A percentile compares a stretch with the other conserved stretches of the same genome.
Conservation (phyloP, 805 yeast genomes). For the Teunomyces panamensis region DNA sequence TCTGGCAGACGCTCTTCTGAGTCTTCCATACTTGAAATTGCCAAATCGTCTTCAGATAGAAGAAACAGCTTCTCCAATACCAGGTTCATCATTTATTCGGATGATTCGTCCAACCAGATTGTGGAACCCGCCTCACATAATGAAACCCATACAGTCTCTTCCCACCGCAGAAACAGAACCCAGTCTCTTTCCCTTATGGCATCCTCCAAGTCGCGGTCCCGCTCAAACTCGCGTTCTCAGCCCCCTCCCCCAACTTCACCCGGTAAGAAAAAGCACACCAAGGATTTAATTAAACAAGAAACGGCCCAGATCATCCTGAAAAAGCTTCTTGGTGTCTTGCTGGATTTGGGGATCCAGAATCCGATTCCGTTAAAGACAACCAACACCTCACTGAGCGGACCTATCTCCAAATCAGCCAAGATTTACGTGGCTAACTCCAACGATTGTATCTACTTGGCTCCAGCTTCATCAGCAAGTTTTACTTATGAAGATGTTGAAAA, state of each 20-base stretch:
- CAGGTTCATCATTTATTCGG: slow-evolving; percentile 14
- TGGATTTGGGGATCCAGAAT: slow-evolving; percentile 38
- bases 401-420: slow-evolving; percentile 25
- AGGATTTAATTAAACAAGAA: slow-evolving; percentile 38
- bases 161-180: slow-evolving; percentile 5
- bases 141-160: neutral
- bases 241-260: slow-evolving; percentile 4
- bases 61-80: slow-evolving; percentile 21
- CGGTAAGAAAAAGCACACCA: slow-evolving; percentile 26
- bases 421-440: slow-evolving; percentile 37
- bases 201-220: slow-evolving; percentile 6
- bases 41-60: slow-evolving; percentile 12
- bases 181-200: slow-evolving; percentile 8
- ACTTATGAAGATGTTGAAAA: slow-evolving; percentile 44
- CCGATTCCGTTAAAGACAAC: slow-evolving; percentile 36
- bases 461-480: slow-evolving; percentile 37
- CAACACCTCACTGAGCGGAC: slow-evolving; percentile 19
- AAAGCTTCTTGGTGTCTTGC: slow-evolving; percentile 26
- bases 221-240: slow-evolving; percentile 9
- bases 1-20: slow-evolving; percentile 25
- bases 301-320: slow-evolving; percentile 34
- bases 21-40: slow-evolving; percentile 19
- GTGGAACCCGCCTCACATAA: neutral
- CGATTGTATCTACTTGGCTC: slow-evolving; percentile 39
- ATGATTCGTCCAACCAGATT: slow-evolving; percentile 2